A percentile compares a stretch with the other conserved stretches of the same genome.
Evolutionary conservation across 139 green algal species (phyloP).

Genomic region (Spirogloea muscicola): DNA sequence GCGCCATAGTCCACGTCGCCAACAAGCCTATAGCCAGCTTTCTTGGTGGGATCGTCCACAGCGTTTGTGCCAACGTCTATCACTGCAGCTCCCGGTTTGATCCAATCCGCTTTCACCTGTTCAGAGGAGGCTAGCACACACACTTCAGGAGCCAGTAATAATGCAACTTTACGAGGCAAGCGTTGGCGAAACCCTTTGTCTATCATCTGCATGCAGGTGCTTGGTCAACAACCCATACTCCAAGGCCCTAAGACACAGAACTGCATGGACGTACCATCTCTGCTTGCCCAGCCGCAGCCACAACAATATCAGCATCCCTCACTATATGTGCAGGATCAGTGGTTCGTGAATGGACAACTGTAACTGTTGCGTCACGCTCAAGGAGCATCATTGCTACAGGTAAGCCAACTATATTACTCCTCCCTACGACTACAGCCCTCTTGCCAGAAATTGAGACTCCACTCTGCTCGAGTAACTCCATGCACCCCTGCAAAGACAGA

Average conservation of each 20-base stretch:
- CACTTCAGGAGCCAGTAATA: no score
- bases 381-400: slow-evolving; percentile 85
- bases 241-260: no score
- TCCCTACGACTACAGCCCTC: slow-evolving; percentile 79
- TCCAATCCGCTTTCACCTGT: slow-evolving; percentile 64
- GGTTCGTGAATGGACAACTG: slow-evolving; percentile 75
- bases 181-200: no score
- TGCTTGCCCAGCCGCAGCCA: slow-evolving; percentile 79
- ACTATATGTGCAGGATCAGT: slow-evolving; percentile 45
- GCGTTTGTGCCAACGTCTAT: slow-evolving; percentile 96
- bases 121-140: no score
- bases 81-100: slow-evolving; percentile 88
- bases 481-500: slow-evolving; percentile 41
- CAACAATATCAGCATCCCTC: slow-evolving; percentile 85
- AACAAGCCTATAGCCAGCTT: slow-evolving; percentile 71
- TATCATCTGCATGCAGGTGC: no score
- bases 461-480: slow-evolving; percentile 53
- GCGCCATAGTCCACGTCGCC: slow-evolving; percentile 78
- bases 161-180: no score
- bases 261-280: slow-evolving; percentile 77
- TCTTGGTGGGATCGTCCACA: slow-evolving; percentile 53
- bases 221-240: no score
- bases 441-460: slow-evolving; percentile 58
- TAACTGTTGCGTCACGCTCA: slow-evolving; percentile 72
- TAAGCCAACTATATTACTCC: slow-evolving; percentile 93